Percentiles rank a stretch among this genome's conserved stretches.
Conservation (phyloP, 2,329 filamentous ascomycete genomes). For the Arthrobotrys conoides region DNA sequence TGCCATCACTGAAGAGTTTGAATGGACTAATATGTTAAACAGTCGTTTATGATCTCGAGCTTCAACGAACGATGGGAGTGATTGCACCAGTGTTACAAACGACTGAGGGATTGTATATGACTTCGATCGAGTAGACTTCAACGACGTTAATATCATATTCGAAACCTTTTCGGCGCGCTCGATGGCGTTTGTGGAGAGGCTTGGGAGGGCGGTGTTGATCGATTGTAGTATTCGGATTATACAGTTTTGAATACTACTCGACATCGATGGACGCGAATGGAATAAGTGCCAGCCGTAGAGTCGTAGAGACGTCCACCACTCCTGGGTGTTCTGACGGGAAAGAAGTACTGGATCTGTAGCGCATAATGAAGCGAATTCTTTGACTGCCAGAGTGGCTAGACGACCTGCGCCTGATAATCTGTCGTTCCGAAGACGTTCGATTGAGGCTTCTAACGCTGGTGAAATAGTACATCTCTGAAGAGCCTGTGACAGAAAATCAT, state of each 20-base stretch:
- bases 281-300: slow-evolving; percentile 59
- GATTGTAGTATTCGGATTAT: slow-evolving; percentile 46
- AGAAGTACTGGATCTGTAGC: slow-evolving; percentile 36
- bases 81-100: slow-evolving; percentile 32
- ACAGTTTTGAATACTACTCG: slow-evolving; percentile 59
- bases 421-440: slow-evolving; percentile 51
- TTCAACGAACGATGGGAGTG: slow-evolving; percentile 35
- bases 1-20: slow-evolving; percentile 59
- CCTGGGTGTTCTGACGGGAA: slow-evolving; percentile 11
- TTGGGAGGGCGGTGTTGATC: slow-evolving; percentile 28
- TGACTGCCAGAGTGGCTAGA: slow-evolving; percentile 55
- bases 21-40: slow-evolving; percentile 55
- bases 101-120: slow-evolving; percentile 48
- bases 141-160: slow-evolving; percentile 33
- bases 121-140: slow-evolving; percentile 49
- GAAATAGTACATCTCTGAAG: slow-evolving; percentile 54
- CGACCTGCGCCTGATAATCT: slow-evolving; percentile 54
- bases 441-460: slow-evolving; percentile 49
- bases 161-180: slow-evolving; percentile 30
- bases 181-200: not conserved
- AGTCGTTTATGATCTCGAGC: slow-evolving; percentile 37
- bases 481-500: slow-evolving; percentile 46
- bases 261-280: slow-evolving; percentile 57
- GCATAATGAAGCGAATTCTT: slow-evolving; percentile 54
- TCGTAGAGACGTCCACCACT: slow-evolving; percentile 54